Conservation (phyloP, 2,329 filamentous ascomycete genomes). For the Fusarium sp. region DNA sequence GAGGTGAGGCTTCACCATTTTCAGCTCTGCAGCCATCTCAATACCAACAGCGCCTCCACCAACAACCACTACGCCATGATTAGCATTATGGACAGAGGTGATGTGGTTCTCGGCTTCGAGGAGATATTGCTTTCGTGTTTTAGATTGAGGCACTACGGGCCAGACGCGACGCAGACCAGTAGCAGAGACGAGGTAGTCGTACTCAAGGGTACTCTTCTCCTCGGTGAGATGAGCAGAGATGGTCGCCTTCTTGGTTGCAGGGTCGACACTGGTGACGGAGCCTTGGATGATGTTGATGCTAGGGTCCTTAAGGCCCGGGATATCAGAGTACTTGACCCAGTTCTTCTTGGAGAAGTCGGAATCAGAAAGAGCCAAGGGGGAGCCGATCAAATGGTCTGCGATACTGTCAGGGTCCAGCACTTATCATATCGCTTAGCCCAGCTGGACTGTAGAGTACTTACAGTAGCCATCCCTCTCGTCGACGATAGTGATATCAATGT, state of each 20-base stretch:
- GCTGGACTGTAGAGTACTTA: conserved; percentile 53
- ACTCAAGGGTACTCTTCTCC: conserved; percentile 56
- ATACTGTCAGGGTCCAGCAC: conserved; percentile 1
- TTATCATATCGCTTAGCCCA: neutral
- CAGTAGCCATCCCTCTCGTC: conserved; percentile 87
- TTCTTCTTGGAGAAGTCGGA: conserved; percentile 70
- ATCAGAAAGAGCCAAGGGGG: conserved; percentile 75
- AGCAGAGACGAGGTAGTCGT: conserved; percentile 80
- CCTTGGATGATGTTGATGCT: conserved; percentile 74
- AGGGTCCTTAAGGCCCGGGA: conserved; percentile 71
- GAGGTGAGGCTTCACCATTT: conserved; percentile 69
- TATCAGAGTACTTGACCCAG: conserved; percentile 75
- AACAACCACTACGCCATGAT: conserved; percentile 73
- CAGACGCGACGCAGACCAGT: conserved; percentile 75
- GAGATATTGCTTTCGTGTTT: conserved; percentile 70
- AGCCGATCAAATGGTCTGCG: conserved; percentile 78
- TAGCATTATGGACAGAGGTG: conserved; percentile 59
- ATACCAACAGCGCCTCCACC: conserved; percentile 82
- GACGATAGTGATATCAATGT: conserved; percentile 76
- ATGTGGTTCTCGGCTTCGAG: conserved; percentile 70
- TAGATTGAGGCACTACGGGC: conserved; percentile 76
- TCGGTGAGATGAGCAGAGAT: conserved; percentile 61
- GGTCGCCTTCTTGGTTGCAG: conserved; percentile 65
- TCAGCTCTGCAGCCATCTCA: conserved; percentile 84
- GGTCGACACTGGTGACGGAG: conserved; percentile 68